A percentile compares a stretch with the other conserved stretches of the same genome.
Evolutionary conservation across 768 basidiomycete species (phyloP).

Genomic region (Lentinula sp.): DNA sequence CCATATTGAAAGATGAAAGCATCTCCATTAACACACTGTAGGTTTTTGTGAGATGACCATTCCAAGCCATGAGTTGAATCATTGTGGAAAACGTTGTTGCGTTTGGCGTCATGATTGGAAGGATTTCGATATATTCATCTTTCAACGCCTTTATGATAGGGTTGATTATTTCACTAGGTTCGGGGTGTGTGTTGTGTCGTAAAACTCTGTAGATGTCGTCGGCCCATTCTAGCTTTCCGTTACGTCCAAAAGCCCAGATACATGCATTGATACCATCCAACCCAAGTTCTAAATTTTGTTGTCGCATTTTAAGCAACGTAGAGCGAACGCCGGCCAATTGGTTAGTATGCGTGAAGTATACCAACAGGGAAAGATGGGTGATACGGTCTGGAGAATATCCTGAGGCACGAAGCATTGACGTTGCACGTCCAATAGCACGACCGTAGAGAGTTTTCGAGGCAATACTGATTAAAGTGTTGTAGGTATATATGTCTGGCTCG

Average conservation of each 20-base stretch:
- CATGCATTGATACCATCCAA: conserved; percentile 65
- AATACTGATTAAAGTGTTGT: conserved; percentile 59
- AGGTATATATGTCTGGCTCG: conserved; percentile 62
- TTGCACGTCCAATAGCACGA: conserved; percentile 43
- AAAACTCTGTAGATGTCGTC: conserved; percentile 58
- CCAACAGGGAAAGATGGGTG: conserved; percentile 55
- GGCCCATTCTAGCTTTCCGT: conserved; percentile 48
- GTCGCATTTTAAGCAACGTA: conserved; percentile 45
- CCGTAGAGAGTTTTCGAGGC: conserved; percentile 47
- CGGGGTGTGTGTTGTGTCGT: conserved; percentile 42
- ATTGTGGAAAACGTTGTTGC: conserved; percentile 60
- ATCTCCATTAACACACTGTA: conserved; percentile 64
- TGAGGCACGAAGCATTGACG: conserved; percentile 45
- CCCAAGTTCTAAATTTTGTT: conserved; percentile 45
- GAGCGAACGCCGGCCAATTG: conserved; percentile 50
- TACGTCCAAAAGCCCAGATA: conserved; percentile 61
- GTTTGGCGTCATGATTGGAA: conserved; percentile 40
- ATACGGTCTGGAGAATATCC: conserved; percentile 52
- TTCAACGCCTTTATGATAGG: conserved; percentile 29
- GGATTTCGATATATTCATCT: conserved; percentile 41
- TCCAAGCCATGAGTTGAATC: conserved; percentile 66
- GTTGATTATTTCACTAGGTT: conserved; percentile 29
- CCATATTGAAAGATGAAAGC: conserved; percentile 39
- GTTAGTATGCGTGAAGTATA: conserved; percentile 42
- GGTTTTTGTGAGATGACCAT: conserved; percentile 54